phyloP scores from a whole-genome alignment of 2,329 filamentous ascomycete genomes.

The Botrytis paeoniae region DNA sequence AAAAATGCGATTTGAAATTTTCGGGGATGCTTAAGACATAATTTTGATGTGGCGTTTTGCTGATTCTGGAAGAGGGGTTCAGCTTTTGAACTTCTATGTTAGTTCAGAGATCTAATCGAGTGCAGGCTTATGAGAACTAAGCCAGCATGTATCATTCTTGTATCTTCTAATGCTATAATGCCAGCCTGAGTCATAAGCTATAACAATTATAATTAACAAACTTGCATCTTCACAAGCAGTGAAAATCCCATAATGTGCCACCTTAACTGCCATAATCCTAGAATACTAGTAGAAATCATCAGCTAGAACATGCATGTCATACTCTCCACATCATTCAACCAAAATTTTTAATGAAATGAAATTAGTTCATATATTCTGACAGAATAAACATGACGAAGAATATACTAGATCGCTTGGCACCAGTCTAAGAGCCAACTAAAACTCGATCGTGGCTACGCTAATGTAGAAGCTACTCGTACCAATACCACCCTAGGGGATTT shows the following conservation, averaged over 20 bases:
- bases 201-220: not conserved
- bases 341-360: not conserved
- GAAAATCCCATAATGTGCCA: not conserved
- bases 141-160: too few species aligned
- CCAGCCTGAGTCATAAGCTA: not conserved
- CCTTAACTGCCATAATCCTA: not conserved
- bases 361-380: not conserved
- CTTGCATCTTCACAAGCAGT: not conserved
- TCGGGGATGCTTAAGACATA: not conserved
- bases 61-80: not conserved
- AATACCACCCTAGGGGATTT: not conserved
- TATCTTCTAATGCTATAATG: not conserved
- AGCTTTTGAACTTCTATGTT: not conserved
- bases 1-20: not conserved
- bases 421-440: not conserved
- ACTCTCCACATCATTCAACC: not conserved
- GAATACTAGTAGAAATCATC: not conserved
- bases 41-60: not conserved
- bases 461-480: not conserved
- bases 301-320: not conserved
- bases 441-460: not conserved
- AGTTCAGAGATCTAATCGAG: rapidly evolving
- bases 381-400: not conserved
- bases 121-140: not conserved
- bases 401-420: not conserved